Base-by-base conservation (phyloP, 129 eudicot genomes). In the Artemisia tridentata region DNA sequence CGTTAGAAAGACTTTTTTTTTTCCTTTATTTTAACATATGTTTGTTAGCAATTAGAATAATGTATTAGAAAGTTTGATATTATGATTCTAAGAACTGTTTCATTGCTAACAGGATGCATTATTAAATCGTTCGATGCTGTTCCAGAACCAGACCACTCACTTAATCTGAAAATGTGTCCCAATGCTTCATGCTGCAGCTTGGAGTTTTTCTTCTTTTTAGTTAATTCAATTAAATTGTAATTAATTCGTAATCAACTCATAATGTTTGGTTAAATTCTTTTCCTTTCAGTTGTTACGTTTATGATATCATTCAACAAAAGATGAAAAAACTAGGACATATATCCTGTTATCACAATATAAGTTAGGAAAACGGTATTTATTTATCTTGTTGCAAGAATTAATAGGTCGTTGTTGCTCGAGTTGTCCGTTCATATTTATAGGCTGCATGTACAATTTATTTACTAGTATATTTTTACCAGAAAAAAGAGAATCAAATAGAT, bases 211-310 rank as follows among this genome's bases (percentile, higher is more conserved):
- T 53, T 52, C 25, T 54, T 14, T 29, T 41, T 57, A 34, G 20
- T 68, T 64, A 25, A 70, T 63, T 70, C 53, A 43, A 63, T 70
- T 50, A 9, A 63, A 71, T 17, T 77, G 81, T 70, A 77, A 77
- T 71, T 77, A 77, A 43, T 52, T 77, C 48, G 65, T 64, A 38
- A 38, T 38, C 45, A 38, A 38, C 45, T 38, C 67, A 43, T 65
- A 16, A 7, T 70, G 72, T 63, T 70, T 53, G 63, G 81, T 70
- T 77, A 54, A 71, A 16, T 54, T 71, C 25, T 25, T 13, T 70
- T 53, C 46, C 15, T 77, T 70, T 53, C 71, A 62, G 13, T 63
- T 65, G 58, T 65, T 23, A 7, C 34, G 12, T 53, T 20, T 16
- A 70, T 41, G 54, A 18, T 25, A 52, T 17, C 14, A 70, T 34